A percentile compares a stretch with the other conserved stretches of the same genome.
Conservation (phyloP, 371 early-diverging fungal genomes). For the Apophysomyces sp. region DNA sequence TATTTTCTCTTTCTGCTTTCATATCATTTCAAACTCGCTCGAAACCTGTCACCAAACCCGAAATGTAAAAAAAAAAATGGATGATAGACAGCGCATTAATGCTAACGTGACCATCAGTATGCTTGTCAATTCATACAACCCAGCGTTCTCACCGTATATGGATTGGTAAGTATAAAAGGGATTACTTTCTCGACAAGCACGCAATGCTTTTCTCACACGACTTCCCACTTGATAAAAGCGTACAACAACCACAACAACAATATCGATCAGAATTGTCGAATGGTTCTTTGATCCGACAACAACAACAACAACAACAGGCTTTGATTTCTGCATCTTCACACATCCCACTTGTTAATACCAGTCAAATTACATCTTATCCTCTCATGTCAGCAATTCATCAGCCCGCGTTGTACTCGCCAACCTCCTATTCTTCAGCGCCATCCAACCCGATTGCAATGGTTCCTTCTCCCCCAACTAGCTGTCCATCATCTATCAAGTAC, state of each 20-base stretch:
- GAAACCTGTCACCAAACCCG: neutral
- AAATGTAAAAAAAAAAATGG: neutral
- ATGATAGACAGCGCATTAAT: constrained; percentile 2
- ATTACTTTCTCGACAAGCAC: neutral
- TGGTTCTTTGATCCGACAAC: neutral
- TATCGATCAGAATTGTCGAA: neutral
- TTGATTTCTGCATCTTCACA: neutral
- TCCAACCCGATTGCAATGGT: neutral
- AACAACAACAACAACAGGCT: neutral
- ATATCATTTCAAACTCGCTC: neutral
- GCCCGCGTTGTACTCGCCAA: neutral
- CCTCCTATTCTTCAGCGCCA: neutral
- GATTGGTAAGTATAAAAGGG: neutral
- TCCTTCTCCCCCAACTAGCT: constrained; percentile 11
- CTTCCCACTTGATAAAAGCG: neutral
- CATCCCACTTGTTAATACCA: neutral
- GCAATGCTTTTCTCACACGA: neutral
- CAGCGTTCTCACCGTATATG: neutral
- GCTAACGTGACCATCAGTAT: constrained; percentile 1
- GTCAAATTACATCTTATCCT: neutral
- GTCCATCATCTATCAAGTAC: constrained; percentile 9
- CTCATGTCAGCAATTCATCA: constrained; percentile 3
- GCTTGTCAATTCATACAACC: neutral
- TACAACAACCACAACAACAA: neutral
- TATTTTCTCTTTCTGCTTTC: neutral